Base-by-base conservation (phyloP, 1,284 basidiomycete species). In the Mrakiaceae sp. region DNA sequence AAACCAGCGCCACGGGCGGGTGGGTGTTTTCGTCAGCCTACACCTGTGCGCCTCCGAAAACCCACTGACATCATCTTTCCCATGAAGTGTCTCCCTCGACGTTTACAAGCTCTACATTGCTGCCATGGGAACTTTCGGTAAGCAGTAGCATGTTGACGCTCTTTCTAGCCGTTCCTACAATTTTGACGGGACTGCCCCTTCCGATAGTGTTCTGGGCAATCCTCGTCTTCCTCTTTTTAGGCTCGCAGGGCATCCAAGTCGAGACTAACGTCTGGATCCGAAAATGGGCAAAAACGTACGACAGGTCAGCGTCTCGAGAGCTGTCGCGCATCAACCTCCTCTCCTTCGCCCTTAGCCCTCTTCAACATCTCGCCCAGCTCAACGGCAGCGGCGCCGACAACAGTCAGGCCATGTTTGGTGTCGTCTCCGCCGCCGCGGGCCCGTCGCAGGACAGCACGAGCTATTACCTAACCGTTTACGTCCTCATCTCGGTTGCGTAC, bases 201-300 rank as follows among this genome's bases (percentile, higher is more conserved):
- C 12, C 27, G 27, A 27, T 70, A 3, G 51, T 68, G 0, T 76
- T 73, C 66, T 77, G 76, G 76, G 46, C 74, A 0, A 27, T 73
- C 11, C 65, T 76, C 10, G 39, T 70, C 3, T 50, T 68, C 11
- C 69, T 71, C n/a, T 74, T 75, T 56, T 56, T 74, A 46, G 71
- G 71, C 5, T 70, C 73, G 6, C 76, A 77, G 64, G 67, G 70
- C 2, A 63, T 76, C 3, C 76, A 78, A 68, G 70, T 77, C 47
- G 67, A 68, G 44, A 74, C 70, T 64, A 78, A 73, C 61, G 70
- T 72, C 16, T 77, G 75, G 75, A 73, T 78, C 66, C 72, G 71
- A 58, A 72, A 73, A 12, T 78, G 76, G 76, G 72, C 75, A 6
- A 73, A 73, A 58, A 40, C 44, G 42, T 58, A 66, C 16, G 63